These are phyloP conservation scores for Chlorella sp. DNA, from an alignment of 139 green algal species.

Conservation along the genomic window DNA sequence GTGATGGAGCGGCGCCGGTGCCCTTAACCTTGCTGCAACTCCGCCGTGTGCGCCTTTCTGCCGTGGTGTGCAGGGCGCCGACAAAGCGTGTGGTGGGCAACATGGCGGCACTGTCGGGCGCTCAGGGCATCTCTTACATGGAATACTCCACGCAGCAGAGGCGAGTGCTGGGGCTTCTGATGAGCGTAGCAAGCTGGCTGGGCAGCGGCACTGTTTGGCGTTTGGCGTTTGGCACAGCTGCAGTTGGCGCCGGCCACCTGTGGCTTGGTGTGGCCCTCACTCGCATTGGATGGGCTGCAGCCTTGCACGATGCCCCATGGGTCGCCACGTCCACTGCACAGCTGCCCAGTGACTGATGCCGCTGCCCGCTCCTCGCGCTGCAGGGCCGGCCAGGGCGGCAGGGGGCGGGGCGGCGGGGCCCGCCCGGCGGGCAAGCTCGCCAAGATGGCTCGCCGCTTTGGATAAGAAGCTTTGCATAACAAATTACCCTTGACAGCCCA, in stretches of 20 bases:
- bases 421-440: conserved; percentile 14
- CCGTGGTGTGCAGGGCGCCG: conserved; percentile 10
- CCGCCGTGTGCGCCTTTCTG: not conserved
- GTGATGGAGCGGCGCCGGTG: no score
- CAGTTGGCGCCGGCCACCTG: no score
- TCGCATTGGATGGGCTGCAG: no score
- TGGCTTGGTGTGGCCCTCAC: no score
- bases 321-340: no score
- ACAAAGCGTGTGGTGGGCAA: conserved; percentile 61
- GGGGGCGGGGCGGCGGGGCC: not conserved
- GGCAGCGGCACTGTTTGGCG: no score
- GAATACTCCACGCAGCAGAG: conserved; percentile 56
- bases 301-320: no score
- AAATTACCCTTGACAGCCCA: no score
- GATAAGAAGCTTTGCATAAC: not conserved
- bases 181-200: no score
- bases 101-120: conserved; percentile 83
- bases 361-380: not conserved
- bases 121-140: conserved; percentile 74
- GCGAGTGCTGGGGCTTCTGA: not conserved
- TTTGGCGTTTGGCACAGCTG: no score
- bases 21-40: no score
- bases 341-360: no score
- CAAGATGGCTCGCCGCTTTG: conserved; percentile 8
- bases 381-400: not conserved